Percentiles rank a stretch among this genome's conserved stretches.
phyloP scores from a whole-genome alignment of 2,329 filamentous ascomycete species.

The Ophiostoma montium region DNA sequence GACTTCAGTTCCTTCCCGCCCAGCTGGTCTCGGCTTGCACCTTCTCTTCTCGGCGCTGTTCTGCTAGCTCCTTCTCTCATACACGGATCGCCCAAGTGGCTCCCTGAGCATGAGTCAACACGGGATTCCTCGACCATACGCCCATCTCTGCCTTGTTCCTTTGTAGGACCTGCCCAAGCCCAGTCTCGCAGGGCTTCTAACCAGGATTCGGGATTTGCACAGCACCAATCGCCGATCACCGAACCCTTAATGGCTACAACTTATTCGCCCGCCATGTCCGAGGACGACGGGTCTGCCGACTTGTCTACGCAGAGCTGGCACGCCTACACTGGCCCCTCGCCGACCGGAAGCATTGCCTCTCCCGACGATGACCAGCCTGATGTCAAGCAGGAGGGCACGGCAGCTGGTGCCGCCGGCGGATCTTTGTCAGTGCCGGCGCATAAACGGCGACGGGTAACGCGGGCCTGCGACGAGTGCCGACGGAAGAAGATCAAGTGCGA shows the following conservation, averaged over 20 bases:
- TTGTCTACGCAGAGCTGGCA: slow-evolving; percentile 10
- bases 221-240: not conserved
- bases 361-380: slow-evolving; percentile 5
- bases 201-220: not conserved
- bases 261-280: slow-evolving; percentile 9
- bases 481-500: slow-evolving; percentile 83
- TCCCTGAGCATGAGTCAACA: not conserved
- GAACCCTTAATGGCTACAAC: slow-evolving; percentile 1
- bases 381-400: slow-evolving; percentile 7
- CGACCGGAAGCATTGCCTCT: slow-evolving; percentile 4
- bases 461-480: slow-evolving; percentile 70
- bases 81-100: not conserved
- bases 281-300: slow-evolving; percentile 5
- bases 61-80: not conserved
- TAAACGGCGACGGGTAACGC: slow-evolving; percentile 63
- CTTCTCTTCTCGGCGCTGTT: not conserved
- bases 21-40: not conserved
- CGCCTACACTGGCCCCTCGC: slow-evolving; percentile 4
- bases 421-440: slow-evolving; percentile 43
- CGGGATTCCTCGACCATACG: not conserved
- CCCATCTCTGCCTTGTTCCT: not conserved
- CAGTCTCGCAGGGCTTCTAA: not conserved
- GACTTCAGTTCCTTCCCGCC: not conserved
- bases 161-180: not conserved
- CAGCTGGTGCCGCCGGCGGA: slow-evolving; percentile 16